A percentile compares a stretch with the other conserved stretches of the same genome.
Conservation (phyloP, 1,284 basidiomycete genomes). For the Cutaneotrichosporon cutaneum region DNA sequence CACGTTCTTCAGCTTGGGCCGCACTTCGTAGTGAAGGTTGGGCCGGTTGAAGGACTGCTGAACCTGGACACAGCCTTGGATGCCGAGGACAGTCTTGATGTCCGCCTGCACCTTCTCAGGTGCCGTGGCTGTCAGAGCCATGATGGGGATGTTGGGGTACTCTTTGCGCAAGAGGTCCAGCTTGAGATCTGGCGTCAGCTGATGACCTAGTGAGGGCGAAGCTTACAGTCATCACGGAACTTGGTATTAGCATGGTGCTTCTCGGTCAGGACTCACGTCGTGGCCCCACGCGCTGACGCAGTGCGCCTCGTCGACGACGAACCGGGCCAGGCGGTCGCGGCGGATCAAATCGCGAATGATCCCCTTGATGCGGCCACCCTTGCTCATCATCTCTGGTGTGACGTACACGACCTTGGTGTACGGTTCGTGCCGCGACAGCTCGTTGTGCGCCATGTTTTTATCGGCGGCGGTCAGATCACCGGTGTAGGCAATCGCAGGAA, state of each 20-base stretch:
- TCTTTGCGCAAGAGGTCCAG: conserved; percentile 68
- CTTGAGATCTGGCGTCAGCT: conserved; percentile 55
- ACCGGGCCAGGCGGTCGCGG: conserved; percentile 68
- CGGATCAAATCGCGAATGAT: conserved; percentile 64
- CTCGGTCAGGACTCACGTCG: conserved; percentile 41
- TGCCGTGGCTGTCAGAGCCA: conserved; percentile 95
- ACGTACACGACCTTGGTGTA: conserved; percentile 72
- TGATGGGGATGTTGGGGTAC: conserved; percentile 81
- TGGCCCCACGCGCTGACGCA: conserved; percentile 66
- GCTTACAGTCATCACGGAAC: conserved; percentile 52
- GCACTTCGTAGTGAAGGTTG: conserved; percentile 82
- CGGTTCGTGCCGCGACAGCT: conserved; percentile 52
- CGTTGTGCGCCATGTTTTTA: conserved; percentile 55
- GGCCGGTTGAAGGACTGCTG: conserved; percentile 88
- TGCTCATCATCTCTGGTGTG: conserved; percentile 86
- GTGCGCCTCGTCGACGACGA: conserved; percentile 96
- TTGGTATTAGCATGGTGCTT: conserved; percentile 22
- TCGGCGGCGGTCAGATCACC: conserved; percentile 58
- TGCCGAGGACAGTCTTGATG: conserved; percentile 69
- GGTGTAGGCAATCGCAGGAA: conserved; percentile 73
- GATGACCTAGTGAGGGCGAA: too few species aligned
- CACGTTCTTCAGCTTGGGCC: conserved; percentile 60
- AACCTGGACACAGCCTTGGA: conserved; percentile 63
- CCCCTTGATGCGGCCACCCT: conserved; percentile 61
- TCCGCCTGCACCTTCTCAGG: conserved; percentile 73